Evolutionary conservation across 331 rosid genomes (phyloP), one percentile per base, ranked within the genome.

Genomic region (Quercus tomentella): DNA sequence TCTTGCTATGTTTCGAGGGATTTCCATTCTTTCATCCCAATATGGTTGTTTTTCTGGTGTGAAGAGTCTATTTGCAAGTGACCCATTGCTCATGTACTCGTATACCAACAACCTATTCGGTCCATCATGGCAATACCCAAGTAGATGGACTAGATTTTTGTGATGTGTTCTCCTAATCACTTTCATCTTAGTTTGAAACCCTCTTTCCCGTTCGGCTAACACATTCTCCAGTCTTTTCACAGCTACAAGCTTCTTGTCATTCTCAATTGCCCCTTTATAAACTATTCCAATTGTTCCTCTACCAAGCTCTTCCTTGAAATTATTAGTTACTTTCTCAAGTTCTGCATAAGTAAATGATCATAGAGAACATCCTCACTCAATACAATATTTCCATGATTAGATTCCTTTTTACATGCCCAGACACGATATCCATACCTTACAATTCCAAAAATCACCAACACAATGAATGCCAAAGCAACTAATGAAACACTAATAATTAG

Each of bases 71-170:
- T 85, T 73, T 1, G 76, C 89, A 45, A 87, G 83, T 21, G 92
- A 86, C 16, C 88, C 86, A 5, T 87, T 90, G 33, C 74, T 76
- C 92, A 90, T 88, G 84, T 73, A 90, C 37, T 90, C 87, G 68
- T 90, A 88, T 30, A 88, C 86, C 26, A 88, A 25, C 76, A 88
- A 91, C 85, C 86, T 87, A 20, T 80, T 82, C 0, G 85, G 56
- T 70, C 88, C 89, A 20, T 88, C 85, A 1, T 73, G 79, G 68
- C 89, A 88, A 62, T 77, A 90, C 0, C 92, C 87, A 10, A 88
- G 75, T 74, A 91, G 81, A 4, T 83, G 82, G 37, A 90, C 92
- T 0, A 88, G 71, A 70, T 88, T 85, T 73, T 72, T 81, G 73
- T 88, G 94, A 63, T 85, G 88, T 15, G 89, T 87, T 76, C 76